Conservation (phyloP, 345 rosid genomes). For the Crucihimalaya himalaica region DNA sequence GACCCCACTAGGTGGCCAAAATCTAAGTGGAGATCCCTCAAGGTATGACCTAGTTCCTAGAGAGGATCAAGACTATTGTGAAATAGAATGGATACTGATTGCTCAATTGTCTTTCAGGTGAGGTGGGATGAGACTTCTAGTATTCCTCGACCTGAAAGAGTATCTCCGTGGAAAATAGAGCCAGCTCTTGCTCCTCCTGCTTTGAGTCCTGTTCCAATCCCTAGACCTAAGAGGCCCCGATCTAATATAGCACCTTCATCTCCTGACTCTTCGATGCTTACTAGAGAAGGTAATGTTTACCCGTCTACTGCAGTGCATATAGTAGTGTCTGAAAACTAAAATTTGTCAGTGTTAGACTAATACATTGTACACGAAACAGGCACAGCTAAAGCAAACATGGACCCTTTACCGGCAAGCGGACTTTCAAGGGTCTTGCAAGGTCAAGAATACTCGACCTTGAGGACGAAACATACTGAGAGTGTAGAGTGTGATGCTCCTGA, state of each 20-base stretch:
- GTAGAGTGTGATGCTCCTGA: constrained; percentile 58
- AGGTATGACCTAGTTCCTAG: constrained; percentile 46
- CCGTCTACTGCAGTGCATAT: background rate
- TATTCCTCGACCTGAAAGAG: constrained; percentile 80
- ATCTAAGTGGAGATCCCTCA: constrained; percentile 84
- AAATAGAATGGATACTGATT: constrained; percentile 10
- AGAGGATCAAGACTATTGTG: background rate
- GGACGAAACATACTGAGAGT: constrained; percentile 55
- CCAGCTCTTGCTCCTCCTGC: constrained; percentile 82
- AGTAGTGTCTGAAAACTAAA: background rate
- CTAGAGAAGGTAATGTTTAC: constrained; percentile 58
- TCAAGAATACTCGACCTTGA: constrained; percentile 74
- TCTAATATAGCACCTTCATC: constrained; percentile 56
- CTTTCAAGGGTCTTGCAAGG: constrained; percentile 80
- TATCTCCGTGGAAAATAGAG: constrained; percentile 89
- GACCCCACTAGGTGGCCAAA: constrained; percentile 62
- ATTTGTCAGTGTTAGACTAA: constrained; percentile 6
- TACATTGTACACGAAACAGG: constrained; percentile 36
- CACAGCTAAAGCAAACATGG: constrained; percentile 48
- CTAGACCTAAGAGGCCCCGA: constrained; percentile 67
- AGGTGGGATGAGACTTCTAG: constrained; percentile 82
- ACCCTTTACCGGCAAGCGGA: constrained; percentile 58
- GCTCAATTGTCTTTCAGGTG: constrained; percentile 50
- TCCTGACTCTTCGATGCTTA: constrained; percentile 57
- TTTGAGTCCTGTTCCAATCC: constrained; percentile 57